Conservation (phyloP, 2,329 filamentous ascomycete species). For the Pseudogymnoascus sp. region DNA sequence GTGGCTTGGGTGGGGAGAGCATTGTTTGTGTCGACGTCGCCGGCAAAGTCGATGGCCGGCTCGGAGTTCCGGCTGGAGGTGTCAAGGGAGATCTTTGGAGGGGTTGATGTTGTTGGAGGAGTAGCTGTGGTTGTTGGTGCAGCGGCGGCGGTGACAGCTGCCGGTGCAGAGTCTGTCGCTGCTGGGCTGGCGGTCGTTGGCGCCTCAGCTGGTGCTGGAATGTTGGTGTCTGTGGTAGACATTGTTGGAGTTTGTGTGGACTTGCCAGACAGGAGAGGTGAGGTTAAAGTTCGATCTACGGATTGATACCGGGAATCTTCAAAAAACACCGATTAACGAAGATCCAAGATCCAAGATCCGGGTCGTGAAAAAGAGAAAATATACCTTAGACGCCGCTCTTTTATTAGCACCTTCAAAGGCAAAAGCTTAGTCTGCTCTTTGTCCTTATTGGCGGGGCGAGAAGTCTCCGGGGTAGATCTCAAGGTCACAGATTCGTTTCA, state of each 20-base stretch:
- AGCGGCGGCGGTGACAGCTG: background rate
- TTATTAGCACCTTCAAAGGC: background rate
- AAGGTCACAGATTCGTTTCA: constrained; percentile 9
- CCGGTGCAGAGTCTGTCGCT: background rate
- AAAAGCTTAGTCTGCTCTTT: background rate
- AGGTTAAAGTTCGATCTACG: background rate
- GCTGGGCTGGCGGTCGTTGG: background rate
- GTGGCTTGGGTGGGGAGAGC: constrained; percentile 44
- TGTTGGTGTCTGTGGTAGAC: background rate
- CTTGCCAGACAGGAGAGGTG: background rate
- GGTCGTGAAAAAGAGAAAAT: background rate
- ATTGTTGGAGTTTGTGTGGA: background rate
- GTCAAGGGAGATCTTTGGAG: background rate
- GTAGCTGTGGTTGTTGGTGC: background rate
- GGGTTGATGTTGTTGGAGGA: background rate
- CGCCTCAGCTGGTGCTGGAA: background rate
- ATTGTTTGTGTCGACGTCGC: constrained; percentile 49
- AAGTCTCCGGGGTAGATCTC: background rate
- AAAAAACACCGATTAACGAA: background rate
- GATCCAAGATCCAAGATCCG: background rate
- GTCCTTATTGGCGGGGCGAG: background rate
- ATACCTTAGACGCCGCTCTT: background rate
- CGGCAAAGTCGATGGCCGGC: constrained; percentile 45
- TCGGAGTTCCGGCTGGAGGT: background rate
- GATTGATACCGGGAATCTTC: background rate